Evolutionary conservation across 2,329 filamentous ascomycete genomes (phyloP).

Genomic region (Nemania diffusa): DNA sequence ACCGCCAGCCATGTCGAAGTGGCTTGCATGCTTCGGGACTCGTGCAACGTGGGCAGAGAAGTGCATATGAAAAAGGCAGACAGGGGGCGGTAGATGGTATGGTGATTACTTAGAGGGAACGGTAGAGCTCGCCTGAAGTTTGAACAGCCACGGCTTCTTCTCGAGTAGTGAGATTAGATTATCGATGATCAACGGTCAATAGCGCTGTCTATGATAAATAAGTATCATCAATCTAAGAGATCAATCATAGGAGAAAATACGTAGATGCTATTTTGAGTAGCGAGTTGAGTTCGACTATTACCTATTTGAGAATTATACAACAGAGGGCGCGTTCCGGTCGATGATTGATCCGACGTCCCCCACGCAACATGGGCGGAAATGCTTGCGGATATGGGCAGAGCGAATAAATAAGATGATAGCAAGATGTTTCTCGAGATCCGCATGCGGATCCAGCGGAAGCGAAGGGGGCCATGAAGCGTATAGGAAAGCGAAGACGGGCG

Average conservation of each 20-base stretch:
- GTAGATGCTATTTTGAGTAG: not conserved
- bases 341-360: not conserved
- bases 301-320: no score
- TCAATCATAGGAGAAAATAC: not conserved
- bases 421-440: not conserved
- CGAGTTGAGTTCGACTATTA: no score
- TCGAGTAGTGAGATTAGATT: not conserved
- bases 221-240: not conserved
- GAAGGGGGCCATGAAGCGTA: not conserved
- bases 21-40: not conserved
- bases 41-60: conserved; percentile 1
- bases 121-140: not conserved
- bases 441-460: not conserved
- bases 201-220: not conserved
- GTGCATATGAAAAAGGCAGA: not conserved
- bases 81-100: not conserved
- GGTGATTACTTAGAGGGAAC: no score
- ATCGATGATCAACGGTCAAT: not conserved
- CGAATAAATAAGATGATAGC: not conserved
- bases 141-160: not conserved
- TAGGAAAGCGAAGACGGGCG: not conserved
- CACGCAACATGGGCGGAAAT: not conserved
- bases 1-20: not conserved
- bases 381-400: not conserved
- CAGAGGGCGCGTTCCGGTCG: no score